Conservation (phyloP, 805 yeast species). For the Kluyveromyces wickerhamii region DNA sequence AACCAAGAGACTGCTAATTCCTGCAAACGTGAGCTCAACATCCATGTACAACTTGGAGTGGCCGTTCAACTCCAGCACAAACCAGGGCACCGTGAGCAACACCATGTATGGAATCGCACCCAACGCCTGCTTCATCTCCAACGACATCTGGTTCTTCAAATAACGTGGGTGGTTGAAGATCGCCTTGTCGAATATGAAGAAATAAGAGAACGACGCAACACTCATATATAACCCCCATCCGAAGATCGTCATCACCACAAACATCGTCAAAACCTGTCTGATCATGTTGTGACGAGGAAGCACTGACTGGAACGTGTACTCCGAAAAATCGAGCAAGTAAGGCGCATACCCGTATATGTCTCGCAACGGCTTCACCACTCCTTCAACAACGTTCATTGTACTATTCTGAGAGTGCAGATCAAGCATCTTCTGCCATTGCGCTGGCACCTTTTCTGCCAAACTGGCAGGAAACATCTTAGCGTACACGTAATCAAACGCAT, state of each 20-base stretch:
- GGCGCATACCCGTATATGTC: conserved; percentile 60
- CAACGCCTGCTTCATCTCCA: conserved; percentile 74
- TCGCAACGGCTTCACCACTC: conserved; percentile 15
- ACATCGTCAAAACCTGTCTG: conserved; percentile 64
- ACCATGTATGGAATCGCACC: conserved; percentile 90
- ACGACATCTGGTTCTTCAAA: conserved; percentile 82
- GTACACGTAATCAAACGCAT: conserved; percentile 63
- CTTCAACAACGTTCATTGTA: conserved; percentile 7
- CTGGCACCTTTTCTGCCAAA: conserved; percentile 33
- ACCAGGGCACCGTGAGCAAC: conserved; percentile 80
- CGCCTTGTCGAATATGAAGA: conserved; percentile 74
- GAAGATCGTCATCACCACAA: conserved; percentile 63
- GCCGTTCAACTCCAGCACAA: conserved; percentile 75
- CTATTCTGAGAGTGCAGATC: conserved; percentile 10
- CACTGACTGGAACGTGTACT: conserved; percentile 55
- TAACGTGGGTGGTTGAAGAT: conserved; percentile 95
- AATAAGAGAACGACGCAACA: conserved; percentile 71
- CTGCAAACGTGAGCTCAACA: conserved; percentile 41
- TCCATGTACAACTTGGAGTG: conserved; percentile 70
- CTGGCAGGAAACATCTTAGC: conserved; percentile 59
- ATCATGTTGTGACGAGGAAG: conserved; percentile 63
- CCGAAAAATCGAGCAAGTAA: conserved; percentile 46
- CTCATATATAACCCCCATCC: conserved; percentile 78
- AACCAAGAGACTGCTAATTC: conserved; percentile 51
- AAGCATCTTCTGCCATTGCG: conserved; percentile 16